Evolutionary conservation across 75 land plant genomes (phyloP).

Genomic region (Isoetes taiwanensis): DNA sequence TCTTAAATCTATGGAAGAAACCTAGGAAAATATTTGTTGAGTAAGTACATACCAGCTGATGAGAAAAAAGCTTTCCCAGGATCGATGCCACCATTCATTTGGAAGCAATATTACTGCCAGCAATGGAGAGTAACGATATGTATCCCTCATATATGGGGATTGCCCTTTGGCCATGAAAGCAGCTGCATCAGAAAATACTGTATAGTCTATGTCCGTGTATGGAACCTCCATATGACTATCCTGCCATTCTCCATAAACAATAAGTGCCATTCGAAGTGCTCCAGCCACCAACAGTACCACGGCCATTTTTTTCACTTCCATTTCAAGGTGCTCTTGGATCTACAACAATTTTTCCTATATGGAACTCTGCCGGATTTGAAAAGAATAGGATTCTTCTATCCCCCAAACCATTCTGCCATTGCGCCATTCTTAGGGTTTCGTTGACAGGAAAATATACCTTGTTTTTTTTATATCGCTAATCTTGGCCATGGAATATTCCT

Average conservation of each 20-base stretch:
- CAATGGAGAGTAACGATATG: constrained; percentile 86
- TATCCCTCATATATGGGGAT: constrained; percentile 64
- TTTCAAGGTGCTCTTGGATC: not conserved
- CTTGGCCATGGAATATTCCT: too few species aligned
- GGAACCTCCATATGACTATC: constrained; percentile 90
- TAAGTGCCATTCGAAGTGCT: constrained; percentile 34
- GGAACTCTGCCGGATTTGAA: too few species aligned
- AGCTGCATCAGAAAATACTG: constrained; percentile 95
- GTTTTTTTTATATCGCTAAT: too few species aligned
- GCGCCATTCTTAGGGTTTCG: too few species aligned
- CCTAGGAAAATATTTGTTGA: too few species aligned
- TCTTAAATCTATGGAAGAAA: too few species aligned
- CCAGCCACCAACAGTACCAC: constrained; percentile 22
- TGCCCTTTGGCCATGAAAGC: constrained; percentile 47
- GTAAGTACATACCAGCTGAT: constrained; percentile 44
- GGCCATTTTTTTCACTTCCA: not conserved
- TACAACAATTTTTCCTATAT: too few species aligned
- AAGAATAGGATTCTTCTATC: too few species aligned
- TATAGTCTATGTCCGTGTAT: constrained; percentile 87
- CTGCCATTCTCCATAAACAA: constrained; percentile 91
- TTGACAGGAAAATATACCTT: too few species aligned
- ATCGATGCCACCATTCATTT: constrained; percentile 46
- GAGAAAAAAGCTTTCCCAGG: constrained; percentile 91
- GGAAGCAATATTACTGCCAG: constrained; percentile 62
- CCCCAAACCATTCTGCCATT: too few species aligned